Evolutionary conservation across 306 rosid species (phyloP), one percentile per base, ranked within the genome.

Genomic region (Sophora flavescens): DNA sequence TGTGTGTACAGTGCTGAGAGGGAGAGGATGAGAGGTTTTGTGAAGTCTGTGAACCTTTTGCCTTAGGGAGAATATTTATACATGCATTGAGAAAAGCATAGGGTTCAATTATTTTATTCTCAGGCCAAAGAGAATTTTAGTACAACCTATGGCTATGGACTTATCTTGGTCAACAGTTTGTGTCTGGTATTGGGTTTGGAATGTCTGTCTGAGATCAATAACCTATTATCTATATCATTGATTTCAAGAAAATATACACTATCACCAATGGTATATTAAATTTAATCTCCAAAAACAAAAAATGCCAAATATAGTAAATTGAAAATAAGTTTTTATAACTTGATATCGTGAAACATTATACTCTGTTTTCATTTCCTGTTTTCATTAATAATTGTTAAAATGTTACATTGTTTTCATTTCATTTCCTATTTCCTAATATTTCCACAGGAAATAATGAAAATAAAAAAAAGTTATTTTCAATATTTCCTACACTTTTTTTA

Each of bases 1-100:
- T 82, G 84, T 81, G 79, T 62, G 82, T 72, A 72, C 70, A 84
- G 84, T 74, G 89, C 82, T 38, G 84, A 78, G 81, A 76, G 76
- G 79, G 64, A 75, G 73, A 65, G 63, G 15, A 30, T 30, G 54
- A 57, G 70, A 30, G 58, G 70, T 66, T 59, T 44, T 42, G 35
- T 44, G 87, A 69, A 63, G 41, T 65, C 13, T 70, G 45, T 18
- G 68, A 50, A 50, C 18, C 18, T 6, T 50, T 62, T 32, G 62
- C 33, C 54, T 2, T 11, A 50, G 63, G 32, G 41, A 30, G 32
- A 57, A 47, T 77, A 57, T 57, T 77, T 68, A 77, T 77, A 57
- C 42, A 16, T 61, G 47, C 67, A 61, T n/a, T 61, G 45, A 51
- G 74, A 62, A 28, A 58, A 44, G 45, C 32, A 9, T 61, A 61